These are phyloP conservation scores for Abrus precatorius DNA, from an alignment of 306 rosid species.

Conservation along the genomic window DNA sequence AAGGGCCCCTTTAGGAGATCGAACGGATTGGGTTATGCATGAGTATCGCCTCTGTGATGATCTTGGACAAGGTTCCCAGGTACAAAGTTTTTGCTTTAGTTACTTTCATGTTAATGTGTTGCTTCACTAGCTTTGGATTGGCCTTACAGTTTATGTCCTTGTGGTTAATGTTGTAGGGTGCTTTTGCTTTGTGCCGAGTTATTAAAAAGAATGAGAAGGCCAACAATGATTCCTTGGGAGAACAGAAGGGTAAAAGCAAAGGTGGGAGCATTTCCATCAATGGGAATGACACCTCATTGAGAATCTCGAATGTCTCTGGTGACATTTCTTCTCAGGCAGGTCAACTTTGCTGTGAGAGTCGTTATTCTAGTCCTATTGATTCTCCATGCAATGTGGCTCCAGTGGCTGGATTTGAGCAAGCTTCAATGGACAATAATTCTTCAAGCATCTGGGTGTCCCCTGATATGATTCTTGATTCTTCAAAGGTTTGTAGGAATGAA, in stretches of 20 bases:
- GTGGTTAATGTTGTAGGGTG: constrained; percentile 60
- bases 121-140: constrained; percentile 19
- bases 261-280: constrained; percentile 54
- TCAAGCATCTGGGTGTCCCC: constrained; percentile 77
- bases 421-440: constrained; percentile 57
- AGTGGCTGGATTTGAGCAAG: constrained; percentile 57
- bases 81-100: constrained; percentile 35
- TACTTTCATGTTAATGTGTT: background rate
- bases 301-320: constrained; percentile 50
- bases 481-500: constrained; percentile 62
- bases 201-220: constrained; percentile 76
- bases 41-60: constrained; percentile 88
- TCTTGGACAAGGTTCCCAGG: constrained; percentile 67
- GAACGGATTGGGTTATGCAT: constrained; percentile 93
- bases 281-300: constrained; percentile 51
- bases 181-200: constrained; percentile 86
- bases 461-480: constrained; percentile 85
- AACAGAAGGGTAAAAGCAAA: constrained; percentile 48
- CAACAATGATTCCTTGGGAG: constrained; percentile 49
- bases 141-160: background rate
- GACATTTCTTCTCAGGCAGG: constrained; percentile 59
- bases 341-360: constrained; percentile 61
- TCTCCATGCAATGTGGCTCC: constrained; percentile 59
- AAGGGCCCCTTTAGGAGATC: constrained; percentile 88
- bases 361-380: constrained; percentile 57